Base-by-base conservation (phyloP, 371 early-diverging fungal species). In the Zychaea mexicana region DNA sequence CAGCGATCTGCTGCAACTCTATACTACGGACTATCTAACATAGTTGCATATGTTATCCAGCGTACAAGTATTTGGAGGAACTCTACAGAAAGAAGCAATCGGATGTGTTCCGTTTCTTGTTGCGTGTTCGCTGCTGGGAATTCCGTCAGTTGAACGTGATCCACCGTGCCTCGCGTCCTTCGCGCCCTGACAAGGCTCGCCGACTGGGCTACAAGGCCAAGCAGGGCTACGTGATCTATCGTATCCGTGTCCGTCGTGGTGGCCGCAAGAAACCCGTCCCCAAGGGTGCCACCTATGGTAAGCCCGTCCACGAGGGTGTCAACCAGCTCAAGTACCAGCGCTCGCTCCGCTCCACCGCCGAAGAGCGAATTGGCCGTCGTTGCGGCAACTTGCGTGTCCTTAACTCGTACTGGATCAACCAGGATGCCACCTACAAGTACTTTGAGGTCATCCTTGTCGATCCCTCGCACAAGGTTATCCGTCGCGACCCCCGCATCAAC, bases 321-420 rank as follows among this genome's bases (percentile, higher is more conserved):
- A 92, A 88, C 88, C 95, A 98, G 85, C 91, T 97, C 78, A 99
- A 98, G 90, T 93, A 90, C 87, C 90, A 94, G 79, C 94, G 96
- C 68, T 93, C 95, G 60, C 90, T 93, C 74, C 94, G 93, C 65
- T 88, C 94, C 64, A 89, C 91, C 54, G 99, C 98, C 65, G 99
- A 99, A 88, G 94, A 96, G 81, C 94, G 96, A 82, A 96, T 97
- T 60, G 99, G 98, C 64, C 91, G 94, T 78, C 90, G 88, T 75
- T 96, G 96, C 85, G 89, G 86, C 64, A 96, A 95, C 89, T 84
- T 99, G 68, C 93, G 99, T 67, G 96, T 99, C 62, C 85, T 99
- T 60, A 98, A 96, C 92, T 96, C 96, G 61, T 99, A 99, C 95
- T 98, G 98, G 99, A 92, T 99, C 65, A 97, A 97, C 92, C 92